Base-by-base conservation (phyloP, 2,329 filamentous ascomycete genomes). In the Xylaria sp. region DNA sequence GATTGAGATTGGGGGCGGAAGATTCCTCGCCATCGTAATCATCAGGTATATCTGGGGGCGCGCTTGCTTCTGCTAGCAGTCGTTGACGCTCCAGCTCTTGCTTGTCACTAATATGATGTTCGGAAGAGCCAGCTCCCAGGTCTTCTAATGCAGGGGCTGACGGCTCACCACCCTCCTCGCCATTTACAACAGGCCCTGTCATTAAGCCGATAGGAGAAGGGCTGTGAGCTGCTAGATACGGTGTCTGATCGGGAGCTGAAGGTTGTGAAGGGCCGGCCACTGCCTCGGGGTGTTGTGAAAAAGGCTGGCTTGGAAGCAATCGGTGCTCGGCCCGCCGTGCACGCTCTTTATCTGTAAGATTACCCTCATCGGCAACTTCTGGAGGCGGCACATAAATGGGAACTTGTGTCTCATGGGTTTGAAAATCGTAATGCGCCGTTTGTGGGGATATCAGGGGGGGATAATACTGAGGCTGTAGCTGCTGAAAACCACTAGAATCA, bases 341-440 rank as follows among this genome's bases (percentile, higher is more conserved):
- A 57, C 90, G 89, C 67, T 97, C 91, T 79, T 97, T 97, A 71
- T 98, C 96, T 13, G 91, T 89, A 36, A 94, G 81, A 4, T 82
- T 85, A 67, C 87, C 86, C 63, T 93, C 89, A 13, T 86, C 81
- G 12, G 84, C 81, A 20, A 90, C 73, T 34, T 86, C 82, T n/a
- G 91, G 89, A 4, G 87, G 87, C 34, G 89, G 87, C 18, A 90
- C 77, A 72, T 87, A 85, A 63, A 84, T 79, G 59, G 87, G 81
- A 71, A 83, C 75, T 58, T 79, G 80, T 64, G 75, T 69, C 32
- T 75, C 77, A 63, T 72, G 75, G 32, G 70, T 72, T 66, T 74
- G 76, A 66, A 73, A 75, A 65, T 76, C 74, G 65, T 79, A 81
- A 70, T 76, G 79, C 28, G 75, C 72, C 64, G 75, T 83, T 72